A percentile compares a stretch with the other conserved stretches of the same genome.
Evolutionary conservation across 2,329 filamentous ascomycete species (phyloP).

Genomic region (Mariannaea sp.): DNA sequence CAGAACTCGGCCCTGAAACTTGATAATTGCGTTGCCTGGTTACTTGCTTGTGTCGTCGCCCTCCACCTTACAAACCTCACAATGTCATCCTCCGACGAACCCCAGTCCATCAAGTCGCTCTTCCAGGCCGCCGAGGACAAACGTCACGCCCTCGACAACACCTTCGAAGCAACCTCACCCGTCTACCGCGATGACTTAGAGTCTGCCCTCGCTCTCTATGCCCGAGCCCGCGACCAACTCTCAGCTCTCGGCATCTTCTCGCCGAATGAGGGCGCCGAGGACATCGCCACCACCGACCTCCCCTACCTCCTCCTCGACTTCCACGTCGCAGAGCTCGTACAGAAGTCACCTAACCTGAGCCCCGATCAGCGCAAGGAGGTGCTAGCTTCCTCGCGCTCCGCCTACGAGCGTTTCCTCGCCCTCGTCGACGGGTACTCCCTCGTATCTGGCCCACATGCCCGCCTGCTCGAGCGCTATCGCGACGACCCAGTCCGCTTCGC

Average conservation of each 20-base stretch:
- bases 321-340: constrained; percentile 78
- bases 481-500: constrained; percentile 76
- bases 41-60: not conserved
- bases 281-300: constrained; percentile 81
- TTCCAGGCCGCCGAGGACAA: constrained; percentile 57
- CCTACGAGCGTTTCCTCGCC: constrained; percentile 80
- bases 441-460: constrained; percentile 66
- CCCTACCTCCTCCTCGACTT: constrained; percentile 83
- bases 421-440: constrained; percentile 80
- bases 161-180: constrained; percentile 67
- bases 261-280: constrained; percentile 85
- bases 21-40: not conserved
- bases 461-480: constrained; percentile 72
- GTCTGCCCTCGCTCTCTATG: constrained; percentile 71
- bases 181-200: constrained; percentile 70
- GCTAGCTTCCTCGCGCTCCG: constrained; percentile 66
- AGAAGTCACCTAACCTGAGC: constrained; percentile 63
- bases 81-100: constrained; percentile 48
- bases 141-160: constrained; percentile 63
- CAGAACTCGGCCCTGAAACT: not conserved
- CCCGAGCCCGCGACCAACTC: constrained; percentile 72
- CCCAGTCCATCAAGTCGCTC: constrained; percentile 55
- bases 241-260: constrained; percentile 82
- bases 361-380: constrained; percentile 63
- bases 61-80: not conserved